These are phyloP conservation scores for Linum usitatissimum DNA, from an alignment of 345 rosid genomes.

Conservation along the genomic window DNA sequence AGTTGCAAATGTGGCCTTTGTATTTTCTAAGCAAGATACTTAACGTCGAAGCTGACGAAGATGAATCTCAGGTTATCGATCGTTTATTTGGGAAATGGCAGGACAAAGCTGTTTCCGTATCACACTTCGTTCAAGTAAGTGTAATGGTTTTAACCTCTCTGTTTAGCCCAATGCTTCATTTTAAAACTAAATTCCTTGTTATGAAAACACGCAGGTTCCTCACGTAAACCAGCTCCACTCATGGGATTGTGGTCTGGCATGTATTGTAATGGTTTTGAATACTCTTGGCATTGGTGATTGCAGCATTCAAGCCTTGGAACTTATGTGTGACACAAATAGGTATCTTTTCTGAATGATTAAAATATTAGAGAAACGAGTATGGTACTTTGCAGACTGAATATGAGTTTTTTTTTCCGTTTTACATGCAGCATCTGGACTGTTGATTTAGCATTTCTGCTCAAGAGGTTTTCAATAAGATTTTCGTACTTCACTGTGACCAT, in stretches of 20 bases:
- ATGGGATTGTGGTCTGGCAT: slow-evolving; percentile 98
- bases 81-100: slow-evolving; percentile 14
- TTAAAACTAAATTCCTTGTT: too few species aligned
- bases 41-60: slow-evolving; percentile 16
- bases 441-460: slow-evolving; percentile 75
- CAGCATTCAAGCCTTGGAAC: slow-evolving; percentile 47
- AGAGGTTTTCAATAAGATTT: slow-evolving; percentile 60
- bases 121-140: slow-evolving; percentile 43
- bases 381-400: neutral
- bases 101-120: slow-evolving; percentile 27
- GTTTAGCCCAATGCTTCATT: neutral
- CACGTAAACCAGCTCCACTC: slow-evolving; percentile 66
- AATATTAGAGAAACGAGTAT: neutral
- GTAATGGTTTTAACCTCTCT: neutral
- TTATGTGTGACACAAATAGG: slow-evolving; percentile 75
- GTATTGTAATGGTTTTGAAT: slow-evolving; percentile 75
- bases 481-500: slow-evolving; percentile 76
- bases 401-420: neutral
- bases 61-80: slow-evolving; percentile 2
- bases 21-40: slow-evolving; percentile 19
- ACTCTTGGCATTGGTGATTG: slow-evolving; percentile 49
- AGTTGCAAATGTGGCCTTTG: slow-evolving; percentile 17
- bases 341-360: slow-evolving; percentile 7
- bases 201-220: slow-evolving; percentile 41
- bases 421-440: slow-evolving; percentile 85